Percentiles rank a stretch among this genome's conserved stretches.
These are phyloP conservation scores for Melastoma candidum DNA, from an alignment of 441 rosid genomes.

Conservation along the genomic window DNA sequence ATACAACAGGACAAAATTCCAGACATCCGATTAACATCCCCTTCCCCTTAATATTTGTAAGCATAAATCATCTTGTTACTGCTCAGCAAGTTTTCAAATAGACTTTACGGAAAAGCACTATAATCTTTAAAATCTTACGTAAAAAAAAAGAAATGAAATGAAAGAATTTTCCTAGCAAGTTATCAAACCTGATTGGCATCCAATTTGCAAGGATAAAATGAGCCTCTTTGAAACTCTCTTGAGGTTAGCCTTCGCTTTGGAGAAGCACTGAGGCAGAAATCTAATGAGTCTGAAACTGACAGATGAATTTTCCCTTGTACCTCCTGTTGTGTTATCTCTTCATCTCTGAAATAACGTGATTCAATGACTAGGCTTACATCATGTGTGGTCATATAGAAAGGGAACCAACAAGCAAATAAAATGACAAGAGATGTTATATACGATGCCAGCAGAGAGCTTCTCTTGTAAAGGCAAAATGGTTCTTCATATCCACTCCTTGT, in stretches of 20 bases:
- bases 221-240: conserved; percentile 38
- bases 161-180: conserved; percentile 1
- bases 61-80: too few relatives aligned
- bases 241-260: conserved; percentile 51
- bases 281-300: conserved; percentile 39
- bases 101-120: neutral
- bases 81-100: neutral
- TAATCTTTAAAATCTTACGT: neutral
- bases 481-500: conserved; percentile 17
- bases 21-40: too few relatives aligned
- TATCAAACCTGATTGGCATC: conserved; percentile 72
- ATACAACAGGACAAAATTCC: neutral
- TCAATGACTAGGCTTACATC: neutral
- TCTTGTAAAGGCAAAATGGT: conserved; percentile 63
- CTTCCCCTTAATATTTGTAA: too few relatives aligned
- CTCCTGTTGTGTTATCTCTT: conserved; percentile 29
- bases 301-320: conserved; percentile 36
- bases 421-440: conserved; percentile 15
- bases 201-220: conserved; percentile 56
- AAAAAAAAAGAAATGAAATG: neutral
- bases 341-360: conserved; percentile 34
- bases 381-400: neutral
- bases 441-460: conserved; percentile 35
- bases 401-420: neutral
- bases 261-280: conserved; percentile 69